Evolutionary conservation across 2,329 filamentous ascomycete species (phyloP), one percentile per base, ranked within the genome.

Genomic region (Pseudohalonectria lignicola): DNA sequence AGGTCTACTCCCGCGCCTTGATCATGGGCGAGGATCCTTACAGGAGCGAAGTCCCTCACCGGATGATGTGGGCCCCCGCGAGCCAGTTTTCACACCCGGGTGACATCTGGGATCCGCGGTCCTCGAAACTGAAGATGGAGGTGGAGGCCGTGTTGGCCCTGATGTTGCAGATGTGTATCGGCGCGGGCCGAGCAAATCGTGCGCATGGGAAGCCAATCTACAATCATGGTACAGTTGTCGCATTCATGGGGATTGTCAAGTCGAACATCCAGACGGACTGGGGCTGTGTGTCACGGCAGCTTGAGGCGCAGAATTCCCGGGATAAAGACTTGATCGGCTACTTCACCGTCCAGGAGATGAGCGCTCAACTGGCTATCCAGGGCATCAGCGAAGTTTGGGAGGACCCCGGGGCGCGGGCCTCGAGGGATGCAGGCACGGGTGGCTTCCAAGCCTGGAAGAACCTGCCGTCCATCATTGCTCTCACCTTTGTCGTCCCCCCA

Each of bases 141-240:
- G 47, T 58, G 1, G 43, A 55, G 3, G 50, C 59, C 8, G 51
- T 75, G 1, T n/a, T n/a, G n/a, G n/a, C n/a, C n/a, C n/a, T n/a
- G n/a, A n/a, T n/a, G n/a, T n/a, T n/a, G n/a, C n/a, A n/a, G n/a
- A n/a, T n/a, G n/a, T n/a, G n/a, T n/a, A 59, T 59, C 2, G 43
- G 43, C 3, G 43, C 64, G 9, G 23, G 23, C 23, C n/a, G n/a
- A n/a, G n/a, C n/a, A n/a, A n/a, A n/a, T n/a, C n/a, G n/a, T n/a
- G 8, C 12, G 8, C 23, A 26, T 12, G 23, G 23, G 8, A 26
- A 26, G 23, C 23, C 23, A 26, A 12, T 26, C 16, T 62, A 57
- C 39, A 59, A 66, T 41, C 54, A 57, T 8, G 57, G 55, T 11
- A 64, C 58, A 34, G 56, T 68, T 13, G 54, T 53, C 2, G 52